Base-by-base conservation (phyloP, 768 basidiomycete genomes). In the Lactarius indigo region DNA sequence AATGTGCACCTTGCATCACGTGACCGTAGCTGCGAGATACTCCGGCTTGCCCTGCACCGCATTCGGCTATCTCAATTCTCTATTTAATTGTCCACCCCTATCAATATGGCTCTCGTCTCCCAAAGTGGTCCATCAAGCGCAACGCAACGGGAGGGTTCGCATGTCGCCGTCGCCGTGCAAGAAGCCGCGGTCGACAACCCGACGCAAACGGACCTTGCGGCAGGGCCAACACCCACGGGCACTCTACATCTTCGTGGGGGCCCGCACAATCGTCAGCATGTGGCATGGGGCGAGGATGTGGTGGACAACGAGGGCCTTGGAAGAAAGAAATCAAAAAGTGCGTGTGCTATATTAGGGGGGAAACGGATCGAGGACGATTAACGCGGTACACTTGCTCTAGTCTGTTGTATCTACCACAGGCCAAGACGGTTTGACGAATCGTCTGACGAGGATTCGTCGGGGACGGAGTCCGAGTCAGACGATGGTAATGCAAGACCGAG, bases 341-440 rank as follows among this genome's bases (percentile, higher is more conserved):
- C 23, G 47, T 52, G 23, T 7, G n/a, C 23, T 15, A 52, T 13
- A 23, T 23, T 23, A 44, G n/a, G 20, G 42, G 42, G 44, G 31
- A 47, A 10, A 47, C 50, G 26, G 26, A 52, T 13, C 13, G n/a
- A 23, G 23, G 23, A 50, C 23, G 47, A 50, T 26, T 52, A 13
- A 52, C 26, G 50, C 23, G 47, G n/a, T 1, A 23, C 23, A 23
- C 39, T 17, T 39, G 31, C 20, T 42, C 23, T 69, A 98, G 95
- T 97, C 58, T 98, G 95, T 75, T 98, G 95, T 75, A 96, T 98
- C 73, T 97, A 95, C 73, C 93, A 95, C 74, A 92, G 89, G 74
- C 89, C 90, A 1, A 83, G 84, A 64, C 78, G 74, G 60, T 94
- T 92, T 67, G 92, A 93, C 77, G 93, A 95, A 73, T 94, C 92